Conservation (phyloP, 257 asterid genomes). For the Lavandula angustifolia region DNA sequence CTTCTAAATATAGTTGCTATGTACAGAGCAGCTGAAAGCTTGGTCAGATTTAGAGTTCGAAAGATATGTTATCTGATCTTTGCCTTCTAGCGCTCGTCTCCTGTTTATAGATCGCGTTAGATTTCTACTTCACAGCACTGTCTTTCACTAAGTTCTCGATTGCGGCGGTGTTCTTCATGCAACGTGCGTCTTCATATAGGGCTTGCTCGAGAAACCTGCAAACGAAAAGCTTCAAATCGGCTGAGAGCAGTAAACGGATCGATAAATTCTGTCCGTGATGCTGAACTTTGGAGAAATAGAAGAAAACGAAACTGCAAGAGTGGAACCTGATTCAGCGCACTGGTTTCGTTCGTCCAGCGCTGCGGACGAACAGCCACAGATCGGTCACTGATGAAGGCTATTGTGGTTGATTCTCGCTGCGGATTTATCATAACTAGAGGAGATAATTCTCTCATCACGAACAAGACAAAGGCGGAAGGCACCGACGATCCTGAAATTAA, state of each 20-base stretch:
- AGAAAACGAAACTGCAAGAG: not conserved
- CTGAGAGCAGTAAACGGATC: not conserved
- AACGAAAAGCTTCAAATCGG: conserved; percentile 8
- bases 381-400: conserved; percentile 62
- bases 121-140: not conserved
- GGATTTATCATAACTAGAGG: conserved; percentile 47
- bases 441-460: conserved; percentile 90
- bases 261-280: not conserved
- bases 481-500: conserved; percentile 64
- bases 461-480: conserved; percentile 72
- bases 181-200: conserved; percentile 39
- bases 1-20: no score
- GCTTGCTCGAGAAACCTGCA: conserved; percentile 77
- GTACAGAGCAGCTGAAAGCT: no score
- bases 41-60: no score
- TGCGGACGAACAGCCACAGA: conserved; percentile 47
- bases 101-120: not conserved
- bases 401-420: conserved; percentile 59
- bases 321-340: conserved; percentile 65
- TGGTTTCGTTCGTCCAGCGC: conserved; percentile 59
- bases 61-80: not conserved
- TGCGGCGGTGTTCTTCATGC: not conserved
- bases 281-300: not conserved
- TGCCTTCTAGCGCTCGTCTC: conserved; percentile 2
- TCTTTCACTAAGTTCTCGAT: not conserved